Base-by-base conservation (phyloP, 2,329 filamentous ascomycete species). In the Neoarthrinium moseri region DNA sequence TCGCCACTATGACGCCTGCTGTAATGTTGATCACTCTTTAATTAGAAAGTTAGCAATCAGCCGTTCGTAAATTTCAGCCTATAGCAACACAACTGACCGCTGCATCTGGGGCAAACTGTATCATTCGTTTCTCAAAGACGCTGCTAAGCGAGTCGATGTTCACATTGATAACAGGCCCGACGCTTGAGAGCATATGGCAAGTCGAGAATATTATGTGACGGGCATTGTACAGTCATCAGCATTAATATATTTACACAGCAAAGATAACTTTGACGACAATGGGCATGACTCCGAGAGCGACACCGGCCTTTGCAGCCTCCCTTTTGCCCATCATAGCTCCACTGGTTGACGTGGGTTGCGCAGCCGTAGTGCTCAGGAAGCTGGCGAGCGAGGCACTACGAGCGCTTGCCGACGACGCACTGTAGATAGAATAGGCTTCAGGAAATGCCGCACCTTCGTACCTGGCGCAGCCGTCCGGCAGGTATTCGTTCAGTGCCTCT, bases 401-500 rank as follows among this genome's bases (percentile, higher is more conserved):
- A 20, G 39, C 39, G 39, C 42, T 46, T 10, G 41, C 29, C n/a
- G 30, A 27, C 27, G 46, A 40, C 20, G 46, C 46, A 13, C 18
- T 29, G 35, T 48, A 48, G n/a, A 18, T 45, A 18, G 46, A 34
- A 3, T 42, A 32, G 6, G 33, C 40, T 6, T 21, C 21, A 10
- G 46, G 41, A 13, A 44, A 48, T 8, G 46, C 46, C 27, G 15
- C 34, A 8, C 11, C 15, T 27, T 40, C 41, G 8, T 6, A 29
- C n/a, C 6, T 17, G n/a, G 35, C 41, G 20, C 46, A 48, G 15
- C 46, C 46, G 15, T 48, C 46, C 10, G 46, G 46, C 29, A 48
- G 18, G 21, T 48, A 38, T 6, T 18, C n/a, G 12, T 45, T 32
- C 20, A 45, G 18, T 2, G 21, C 42, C 5, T 2, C 21, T 21